Base-by-base conservation (phyloP, 1,139 yeast genomes). In the Yamadazyma diospyri region DNA sequence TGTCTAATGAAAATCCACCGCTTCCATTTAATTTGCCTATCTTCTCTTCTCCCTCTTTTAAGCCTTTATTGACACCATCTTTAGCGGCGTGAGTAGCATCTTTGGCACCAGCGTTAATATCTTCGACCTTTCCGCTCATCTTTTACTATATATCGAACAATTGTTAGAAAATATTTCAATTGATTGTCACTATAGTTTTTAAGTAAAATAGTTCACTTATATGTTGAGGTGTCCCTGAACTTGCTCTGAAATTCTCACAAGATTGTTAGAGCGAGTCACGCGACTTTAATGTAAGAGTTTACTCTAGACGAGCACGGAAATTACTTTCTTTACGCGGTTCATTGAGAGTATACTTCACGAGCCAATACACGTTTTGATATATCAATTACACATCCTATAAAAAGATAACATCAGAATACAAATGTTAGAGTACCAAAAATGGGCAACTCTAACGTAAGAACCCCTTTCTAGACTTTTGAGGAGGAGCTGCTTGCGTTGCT, bases 381-480 rank as follows among this genome's bases (percentile, higher is more conserved):
- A n/a, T n/a, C n/a, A n/a, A n/a, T n/a, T n/a, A n/a, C n/a, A n/a
- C n/a, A n/a, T n/a, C n/a, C n/a, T n/a, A n/a, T n/a, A n/a, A n/a
- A n/a, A n/a, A n/a, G n/a, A n/a, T n/a, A n/a, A n/a, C n/a, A n/a
- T n/a, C n/a, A n/a, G n/a, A n/a, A n/a, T n/a, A n/a, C n/a, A n/a
- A n/a, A n/a, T n/a, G n/a, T n/a, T n/a, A n/a, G n/a, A n/a, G n/a
- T n/a, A n/a, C n/a, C n/a, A n/a, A n/a, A n/a, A n/a, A n/a, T n/a
- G n/a, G n/a, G n/a, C n/a, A n/a, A 29, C n/a, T 14, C 42, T 59
- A 70, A 57, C 77, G 74, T 46, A 72, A 70, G 55, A 73, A 73
- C 23, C 80, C 79, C 57, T 75, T 75, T 48, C 77, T 61, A 33
- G 69, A 52, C 61, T 72, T 74, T 45, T 55, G 65, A 18, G 55